phyloP scores from a whole-genome alignment of 805 yeast genomes.

The Candida maris region DNA sequence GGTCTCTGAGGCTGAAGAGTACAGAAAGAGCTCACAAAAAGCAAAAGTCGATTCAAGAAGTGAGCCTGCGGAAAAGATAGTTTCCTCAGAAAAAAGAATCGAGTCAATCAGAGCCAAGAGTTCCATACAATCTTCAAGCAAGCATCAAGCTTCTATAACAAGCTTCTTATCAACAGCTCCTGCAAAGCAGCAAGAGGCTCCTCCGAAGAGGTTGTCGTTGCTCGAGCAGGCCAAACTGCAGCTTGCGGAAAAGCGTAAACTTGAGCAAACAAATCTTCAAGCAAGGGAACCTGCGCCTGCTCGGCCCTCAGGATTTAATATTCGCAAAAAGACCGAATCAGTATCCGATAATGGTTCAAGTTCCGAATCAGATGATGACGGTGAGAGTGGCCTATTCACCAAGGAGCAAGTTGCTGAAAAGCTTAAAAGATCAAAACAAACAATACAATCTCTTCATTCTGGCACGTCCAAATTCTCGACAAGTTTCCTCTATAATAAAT shows the following conservation, averaged over 20 bases:
- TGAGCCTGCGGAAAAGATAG: no score
- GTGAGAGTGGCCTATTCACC: slow-evolving; percentile 38
- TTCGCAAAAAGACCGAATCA: slow-evolving; percentile 16
- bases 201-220: slow-evolving; percentile 23
- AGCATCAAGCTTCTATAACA: slow-evolving; percentile 15
- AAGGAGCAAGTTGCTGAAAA: slow-evolving; percentile 34
- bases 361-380: slow-evolving; percentile 34
- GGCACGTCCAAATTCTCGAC: slow-evolving; percentile 8
- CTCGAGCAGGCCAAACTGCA: slow-evolving; percentile 26
- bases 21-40: slow-evolving; percentile 17
- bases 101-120: no score
- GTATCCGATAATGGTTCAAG: slow-evolving; percentile 17
- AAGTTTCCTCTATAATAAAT: slow-evolving; percentile 6
- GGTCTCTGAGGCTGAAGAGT: slow-evolving; percentile 38
- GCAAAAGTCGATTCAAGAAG: neutral
- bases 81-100: no score
- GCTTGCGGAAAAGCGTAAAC: slow-evolving; percentile 24
- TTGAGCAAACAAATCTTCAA: slow-evolving; percentile 7
- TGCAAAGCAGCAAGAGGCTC: slow-evolving; percentile 3
- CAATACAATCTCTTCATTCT: slow-evolving; percentile 28
- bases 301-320: slow-evolving; percentile 53
- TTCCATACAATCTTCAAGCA: slow-evolving; percentile 4
- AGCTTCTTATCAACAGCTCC: slow-evolving; percentile 6
- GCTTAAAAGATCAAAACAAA: slow-evolving; percentile 22
- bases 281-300: slow-evolving; percentile 43